Evolutionary conservation across 2,329 filamentous ascomycete species (phyloP).

Genomic region (Thielaviopsis musarum): DNA sequence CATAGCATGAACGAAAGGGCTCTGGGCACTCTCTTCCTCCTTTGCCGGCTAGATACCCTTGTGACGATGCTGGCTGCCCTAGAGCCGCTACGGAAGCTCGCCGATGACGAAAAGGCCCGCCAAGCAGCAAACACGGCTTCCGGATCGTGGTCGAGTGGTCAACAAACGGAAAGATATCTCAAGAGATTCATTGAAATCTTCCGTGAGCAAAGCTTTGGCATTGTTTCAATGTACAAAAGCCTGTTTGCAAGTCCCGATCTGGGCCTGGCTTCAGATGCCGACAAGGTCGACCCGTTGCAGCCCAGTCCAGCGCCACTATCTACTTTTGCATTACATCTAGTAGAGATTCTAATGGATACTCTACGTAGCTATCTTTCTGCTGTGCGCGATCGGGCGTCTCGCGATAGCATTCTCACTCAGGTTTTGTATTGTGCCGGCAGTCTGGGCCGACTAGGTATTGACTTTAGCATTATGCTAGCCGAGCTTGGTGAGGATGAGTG

Average conservation of each 20-base stretch:
- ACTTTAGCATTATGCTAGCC: conserved; percentile 70
- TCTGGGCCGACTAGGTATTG: conserved; percentile 72
- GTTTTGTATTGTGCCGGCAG: conserved; percentile 87
- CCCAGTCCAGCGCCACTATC: conserved; percentile 60
- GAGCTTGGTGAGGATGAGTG: conserved; percentile 42
- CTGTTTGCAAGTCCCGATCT: conserved; percentile 46
- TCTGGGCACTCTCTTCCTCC: conserved; percentile 69
- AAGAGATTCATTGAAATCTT: conserved; percentile 97
- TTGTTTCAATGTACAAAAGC: conserved; percentile 84
- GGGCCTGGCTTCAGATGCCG: conserved; percentile 4
- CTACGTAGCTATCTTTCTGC: conserved; percentile 63
- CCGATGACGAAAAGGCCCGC: conserved; percentile 59
- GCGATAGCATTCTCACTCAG: conserved; percentile 82
- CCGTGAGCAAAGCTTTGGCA: conserved; percentile 89
- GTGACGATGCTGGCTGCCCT: conserved; percentile 66
- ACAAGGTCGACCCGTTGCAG: conserved; percentile 26
- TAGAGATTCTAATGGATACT: conserved; percentile 64
- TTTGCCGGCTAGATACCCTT: conserved; percentile 69
- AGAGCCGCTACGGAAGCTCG: conserved; percentile 70
- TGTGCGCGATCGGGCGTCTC: conserved; percentile 58
- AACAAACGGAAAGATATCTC: conserved; percentile 85
- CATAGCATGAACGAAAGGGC: conserved; percentile 36
- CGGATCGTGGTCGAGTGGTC: conserved; percentile 48
- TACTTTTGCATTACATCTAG: conserved; percentile 70
- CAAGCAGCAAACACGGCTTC: conserved; percentile 25